A percentile compares a stretch with the other conserved stretches of the same genome.
Conservation (phyloP, 129 eudicot species). For the sunflower (Helianthus annuus) region HanXRQr2.0-SUNRISE NC_035447.2:152392421-152392920, state of each 20-base stretch:
- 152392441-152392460: neutral
- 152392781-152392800: conserved; percentile 93
- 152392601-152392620: neutral
- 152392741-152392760: conserved; percentile 91
- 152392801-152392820: conserved; percentile 88
- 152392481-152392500: neutral
- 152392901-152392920: neutral
- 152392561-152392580: conserved; percentile 19
- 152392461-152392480: neutral
- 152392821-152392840: conserved; percentile 95
- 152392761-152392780: conserved; percentile 89
- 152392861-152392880: conserved; percentile 79
- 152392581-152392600: neutral
- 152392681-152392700: neutral
- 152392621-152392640: neutral
- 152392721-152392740: conserved; percentile 84
- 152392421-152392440: neutral
- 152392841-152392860: conserved; percentile 94
- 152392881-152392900: conserved; percentile 1
- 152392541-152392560: conserved; percentile 13
- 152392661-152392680: conserved; percentile 9
- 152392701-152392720: conserved; percentile 67
- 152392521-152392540: conserved; percentile 32
- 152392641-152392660: conserved; percentile 15
- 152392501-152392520: no score